Base-by-base conservation (phyloP, 2,329 filamentous ascomycete species). In the Penicillium occitanis region DNA sequence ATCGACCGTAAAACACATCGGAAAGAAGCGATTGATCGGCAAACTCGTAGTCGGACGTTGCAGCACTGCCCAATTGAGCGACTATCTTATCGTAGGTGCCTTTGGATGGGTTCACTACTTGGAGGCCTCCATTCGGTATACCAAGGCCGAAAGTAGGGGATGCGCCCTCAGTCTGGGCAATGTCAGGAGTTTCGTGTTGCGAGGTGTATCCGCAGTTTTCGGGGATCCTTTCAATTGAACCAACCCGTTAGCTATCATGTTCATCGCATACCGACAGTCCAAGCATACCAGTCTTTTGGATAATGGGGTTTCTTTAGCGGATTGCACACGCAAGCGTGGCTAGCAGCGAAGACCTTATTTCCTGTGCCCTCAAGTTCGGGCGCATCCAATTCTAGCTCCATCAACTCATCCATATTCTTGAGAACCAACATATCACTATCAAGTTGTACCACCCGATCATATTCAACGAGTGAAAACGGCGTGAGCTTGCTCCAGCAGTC, bases 401-500 rank as follows among this genome's bases (percentile, higher is more conserved):
- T 96, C 70, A 96, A 82, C 80, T 96, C 92, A 76, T 96, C 93
- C 91, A 97, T 96, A 78, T 96, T 96, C 72, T 84, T 84, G 70
- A 89, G 79, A 7, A 92, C 88, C 61, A 96, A 80, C 92, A 96
- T 96, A 80, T 97, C 93, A 73, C 89, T 90, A 79, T 97, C 93
- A 64, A 97, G 84, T 79, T 92, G 90, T 42, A 96, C 90, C 40
- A 96, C 87, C 48, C 92, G 86, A 30, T 89, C 84, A 79, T 93
- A 96, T 75, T 93, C 88, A 19, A 84, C 84, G 37, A 96, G 83
- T 25, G 86, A 88, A 76, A 96, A 97, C 5, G 90, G 88, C 17
- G 89, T 86, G 33, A 97, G 86, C 80, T 96, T 97, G 78, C 86
- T 91, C 92, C 92, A 97, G 83, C 90, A 93, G 78, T 96, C 91